Percentiles rank a stretch among this genome's conserved stretches.
Conservation (phyloP, 164 flowering plant genomes). For the Cinnamomum micranthum region DNA sequence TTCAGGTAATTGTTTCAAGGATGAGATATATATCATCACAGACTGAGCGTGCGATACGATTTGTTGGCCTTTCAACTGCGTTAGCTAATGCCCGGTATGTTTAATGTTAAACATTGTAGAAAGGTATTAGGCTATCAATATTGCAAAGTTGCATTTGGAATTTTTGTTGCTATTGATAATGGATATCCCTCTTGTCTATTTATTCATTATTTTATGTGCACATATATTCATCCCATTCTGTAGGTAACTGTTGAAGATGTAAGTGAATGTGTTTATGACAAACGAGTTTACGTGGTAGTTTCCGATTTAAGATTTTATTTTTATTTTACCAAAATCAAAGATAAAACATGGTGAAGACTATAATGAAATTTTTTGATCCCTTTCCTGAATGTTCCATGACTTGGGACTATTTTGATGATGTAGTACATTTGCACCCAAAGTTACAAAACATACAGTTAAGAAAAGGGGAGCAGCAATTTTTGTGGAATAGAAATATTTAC, state of each 20-base stretch:
- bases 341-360: too few species aligned
- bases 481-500: too few species aligned
- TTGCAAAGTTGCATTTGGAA: too few species aligned
- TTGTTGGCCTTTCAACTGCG: slow-evolving; percentile 97
- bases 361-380: too few species aligned
- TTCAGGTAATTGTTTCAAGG: slow-evolving; percentile 94
- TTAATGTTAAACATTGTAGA: not conserved
- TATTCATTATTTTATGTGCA: not conserved
- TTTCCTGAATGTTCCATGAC: too few species aligned
- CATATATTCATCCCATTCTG: not conserved
- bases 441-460: too few species aligned
- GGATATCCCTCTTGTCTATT: not conserved
- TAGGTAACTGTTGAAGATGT: not conserved
- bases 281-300: not conserved
- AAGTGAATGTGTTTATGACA: not conserved
- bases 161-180: not conserved
- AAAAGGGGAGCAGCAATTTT: too few species aligned
- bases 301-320: too few species aligned
- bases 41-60: slow-evolving; percentile 84
- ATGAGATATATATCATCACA: slow-evolving; percentile 99
- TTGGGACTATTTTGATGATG: too few species aligned
- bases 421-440: too few species aligned
- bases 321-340: too few species aligned
- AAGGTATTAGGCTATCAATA: not conserved
- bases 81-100: slow-evolving; percentile 95